phyloP scores from a whole-genome alignment of 352 stramenopile species.

The Globisporangium cylindrosporum region DNA sequence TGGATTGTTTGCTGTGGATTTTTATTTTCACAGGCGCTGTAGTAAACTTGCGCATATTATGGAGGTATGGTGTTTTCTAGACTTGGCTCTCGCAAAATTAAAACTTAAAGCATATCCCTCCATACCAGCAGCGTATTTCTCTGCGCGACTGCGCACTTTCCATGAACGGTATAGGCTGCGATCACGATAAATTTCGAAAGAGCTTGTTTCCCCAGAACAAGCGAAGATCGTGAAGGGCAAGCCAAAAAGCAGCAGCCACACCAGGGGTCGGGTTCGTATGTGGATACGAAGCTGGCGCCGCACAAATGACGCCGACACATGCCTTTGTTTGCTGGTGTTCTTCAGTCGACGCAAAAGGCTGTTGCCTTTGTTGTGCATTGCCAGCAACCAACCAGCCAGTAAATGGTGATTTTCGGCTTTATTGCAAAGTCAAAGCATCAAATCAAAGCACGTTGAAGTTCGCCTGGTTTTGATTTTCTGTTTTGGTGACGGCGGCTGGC shows the following conservation, averaged over 20 bases:
- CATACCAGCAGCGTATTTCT: not conserved
- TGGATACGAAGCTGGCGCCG: not conserved
- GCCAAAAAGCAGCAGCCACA: not conserved
- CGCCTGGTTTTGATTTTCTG: not conserved
- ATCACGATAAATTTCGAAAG: not conserved
- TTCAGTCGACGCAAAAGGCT: not conserved
- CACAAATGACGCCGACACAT: not conserved
- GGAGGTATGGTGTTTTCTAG: not conserved
- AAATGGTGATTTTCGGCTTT: not conserved
- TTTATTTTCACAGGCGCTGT: not conserved
- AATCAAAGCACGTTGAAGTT: not conserved
- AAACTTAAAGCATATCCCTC: not conserved
- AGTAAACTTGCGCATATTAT: not conserved
- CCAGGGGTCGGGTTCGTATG: not conserved
- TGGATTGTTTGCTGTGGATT: conserved; percentile 8
- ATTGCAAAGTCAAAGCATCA: not conserved
- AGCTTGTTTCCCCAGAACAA: not conserved
- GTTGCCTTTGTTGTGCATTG: not conserved
- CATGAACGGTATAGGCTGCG: not conserved
- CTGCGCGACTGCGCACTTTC: not conserved
- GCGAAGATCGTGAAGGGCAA: not conserved
- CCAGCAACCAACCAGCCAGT: not conserved
- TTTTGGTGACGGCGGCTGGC: not conserved
- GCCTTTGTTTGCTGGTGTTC: not conserved
- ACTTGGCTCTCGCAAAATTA: no score